phyloP scores from a whole-genome alignment of 1,139 yeast species.

The Magnusiomyces paraingens region DNA sequence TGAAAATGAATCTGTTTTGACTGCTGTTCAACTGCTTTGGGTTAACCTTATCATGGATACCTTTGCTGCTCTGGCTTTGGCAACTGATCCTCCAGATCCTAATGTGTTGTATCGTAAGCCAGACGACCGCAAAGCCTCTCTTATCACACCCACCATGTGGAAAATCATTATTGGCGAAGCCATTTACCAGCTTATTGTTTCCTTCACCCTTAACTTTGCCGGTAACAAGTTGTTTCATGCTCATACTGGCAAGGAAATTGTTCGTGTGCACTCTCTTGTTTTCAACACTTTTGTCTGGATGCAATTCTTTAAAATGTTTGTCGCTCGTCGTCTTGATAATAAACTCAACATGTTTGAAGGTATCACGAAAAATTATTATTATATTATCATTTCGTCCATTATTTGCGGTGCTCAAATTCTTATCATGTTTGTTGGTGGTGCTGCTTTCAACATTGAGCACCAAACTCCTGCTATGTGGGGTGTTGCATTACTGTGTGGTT shows the following conservation, averaged over 20 bases:
- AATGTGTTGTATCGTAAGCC: constrained; percentile 75
- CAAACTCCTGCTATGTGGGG: constrained; percentile 89
- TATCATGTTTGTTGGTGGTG: constrained; percentile 96
- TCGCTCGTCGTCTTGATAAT: constrained; percentile 87
- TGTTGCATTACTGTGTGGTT: constrained; percentile 77
- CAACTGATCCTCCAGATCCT: constrained; percentile 93
- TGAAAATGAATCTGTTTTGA: constrained; percentile 75
- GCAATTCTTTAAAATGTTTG: constrained; percentile 90
- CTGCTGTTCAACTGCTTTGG: constrained; percentile 97
- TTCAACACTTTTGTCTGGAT: constrained; percentile 97
- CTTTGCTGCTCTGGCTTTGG: constrained; percentile 92
- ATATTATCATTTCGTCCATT: constrained; percentile 59
- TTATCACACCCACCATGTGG: constrained; percentile 93
- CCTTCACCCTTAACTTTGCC: constrained; percentile 74
- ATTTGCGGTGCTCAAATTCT: constrained; percentile 80
- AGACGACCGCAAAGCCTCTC: constrained; percentile 70
- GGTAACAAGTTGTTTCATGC: constrained; percentile 56
- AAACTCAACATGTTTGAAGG: constrained; percentile 81
- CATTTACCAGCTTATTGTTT: constrained; percentile 63
- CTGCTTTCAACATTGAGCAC: constrained; percentile 76
- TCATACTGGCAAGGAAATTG: constrained; percentile 52
- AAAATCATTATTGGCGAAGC: constrained; percentile 95
- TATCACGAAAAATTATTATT: constrained; percentile 74
- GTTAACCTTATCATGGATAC: constrained; percentile 98
- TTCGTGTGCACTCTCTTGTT: constrained; percentile 72